A percentile compares a stretch with the other conserved stretches of the same genome.
Conservation (phyloP, 2,329 filamentous ascomycete genomes). For the Phaeosphaeriaceae sp. region DNA sequence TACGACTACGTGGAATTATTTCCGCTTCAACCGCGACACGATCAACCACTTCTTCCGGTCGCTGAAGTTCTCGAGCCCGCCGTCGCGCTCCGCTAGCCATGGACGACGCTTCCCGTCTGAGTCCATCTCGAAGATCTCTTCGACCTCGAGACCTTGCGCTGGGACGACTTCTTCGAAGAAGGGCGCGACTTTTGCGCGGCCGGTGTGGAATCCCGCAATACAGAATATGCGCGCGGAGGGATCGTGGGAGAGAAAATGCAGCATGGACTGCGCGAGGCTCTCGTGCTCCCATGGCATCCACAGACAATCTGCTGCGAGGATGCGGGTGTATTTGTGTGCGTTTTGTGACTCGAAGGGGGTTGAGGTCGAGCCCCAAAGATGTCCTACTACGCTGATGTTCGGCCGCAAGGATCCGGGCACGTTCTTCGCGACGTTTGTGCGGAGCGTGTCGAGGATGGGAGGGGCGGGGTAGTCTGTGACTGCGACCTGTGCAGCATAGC, state of each 20-base stretch:
- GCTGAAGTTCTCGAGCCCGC: slow-evolving; percentile 67
- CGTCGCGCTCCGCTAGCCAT: slow-evolving; percentile 64
- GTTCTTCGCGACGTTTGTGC: slow-evolving; percentile 65
- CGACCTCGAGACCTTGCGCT: slow-evolving; percentile 62
- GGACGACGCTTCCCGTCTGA: slow-evolving; percentile 68
- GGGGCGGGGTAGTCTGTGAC: slow-evolving; percentile 74
- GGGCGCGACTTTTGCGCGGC: slow-evolving; percentile 68
- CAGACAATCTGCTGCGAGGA: slow-evolving; percentile 76
- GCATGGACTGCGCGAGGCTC: slow-evolving; percentile 70
- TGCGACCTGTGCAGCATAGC: slow-evolving; percentile 53
- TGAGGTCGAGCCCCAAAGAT: slow-evolving; percentile 69
- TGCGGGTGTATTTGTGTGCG: slow-evolving; percentile 62
- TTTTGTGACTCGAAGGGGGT: slow-evolving; percentile 49
- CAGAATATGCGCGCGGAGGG: slow-evolving; percentile 65
- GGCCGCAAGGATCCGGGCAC: slow-evolving; percentile 47
- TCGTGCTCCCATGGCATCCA: slow-evolving; percentile 78
- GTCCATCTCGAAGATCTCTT: slow-evolving; percentile 74
- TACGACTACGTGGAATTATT: no score
- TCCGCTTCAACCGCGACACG: slow-evolving; percentile 54
- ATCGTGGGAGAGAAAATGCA: slow-evolving; percentile 64
- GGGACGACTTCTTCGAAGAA: slow-evolving; percentile 69
- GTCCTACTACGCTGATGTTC: slow-evolving; percentile 62
- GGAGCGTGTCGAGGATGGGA: slow-evolving; percentile 66
- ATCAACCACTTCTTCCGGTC: slow-evolving; percentile 76
- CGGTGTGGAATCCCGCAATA: slow-evolving; percentile 77